Evolutionary conservation across 2,329 filamentous ascomycete species (phyloP).

Genomic region (Monosporascus cannonballus): DNA sequence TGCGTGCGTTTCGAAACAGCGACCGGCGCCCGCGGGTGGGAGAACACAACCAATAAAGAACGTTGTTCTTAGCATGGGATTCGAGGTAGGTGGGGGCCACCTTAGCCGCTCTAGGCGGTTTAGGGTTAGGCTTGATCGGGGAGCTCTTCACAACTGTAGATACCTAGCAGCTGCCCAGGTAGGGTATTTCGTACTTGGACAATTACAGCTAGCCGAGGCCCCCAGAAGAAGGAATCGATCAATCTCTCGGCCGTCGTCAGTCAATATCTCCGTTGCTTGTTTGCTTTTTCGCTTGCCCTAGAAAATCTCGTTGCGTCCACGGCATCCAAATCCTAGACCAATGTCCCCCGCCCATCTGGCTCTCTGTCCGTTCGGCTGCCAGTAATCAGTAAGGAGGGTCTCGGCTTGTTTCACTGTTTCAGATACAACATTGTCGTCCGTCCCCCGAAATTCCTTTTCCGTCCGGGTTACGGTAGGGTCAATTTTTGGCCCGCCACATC

Average conservation of each 20-base stretch:
- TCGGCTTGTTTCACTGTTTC: no score
- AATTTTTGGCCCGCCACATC: no score
- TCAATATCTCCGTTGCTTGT: neutral
- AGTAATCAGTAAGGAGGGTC: no score
- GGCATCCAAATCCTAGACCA: no score
- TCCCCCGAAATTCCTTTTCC: no score
- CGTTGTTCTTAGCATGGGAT: no score
- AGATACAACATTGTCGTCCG: no score
- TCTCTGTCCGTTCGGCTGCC: neutral
- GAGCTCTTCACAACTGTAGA: neutral
- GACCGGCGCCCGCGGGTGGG: neutral
- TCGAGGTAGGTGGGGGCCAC: neutral
- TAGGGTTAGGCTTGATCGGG: no score
- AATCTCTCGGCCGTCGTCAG: neutral
- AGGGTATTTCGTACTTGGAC: neutral
- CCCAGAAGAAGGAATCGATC: no score
- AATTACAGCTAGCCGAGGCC: neutral
- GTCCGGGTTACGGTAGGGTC: no score
- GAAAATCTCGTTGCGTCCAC: neutral
- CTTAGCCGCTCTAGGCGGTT: neutral
- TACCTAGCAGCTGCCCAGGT: no score
- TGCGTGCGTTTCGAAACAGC: neutral
- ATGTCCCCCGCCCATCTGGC: neutral
- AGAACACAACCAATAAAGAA: neutral
- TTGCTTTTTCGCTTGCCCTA: neutral